Base-by-base conservation (phyloP, 257 asterid genomes). In the Solanum sitiens region DNA sequence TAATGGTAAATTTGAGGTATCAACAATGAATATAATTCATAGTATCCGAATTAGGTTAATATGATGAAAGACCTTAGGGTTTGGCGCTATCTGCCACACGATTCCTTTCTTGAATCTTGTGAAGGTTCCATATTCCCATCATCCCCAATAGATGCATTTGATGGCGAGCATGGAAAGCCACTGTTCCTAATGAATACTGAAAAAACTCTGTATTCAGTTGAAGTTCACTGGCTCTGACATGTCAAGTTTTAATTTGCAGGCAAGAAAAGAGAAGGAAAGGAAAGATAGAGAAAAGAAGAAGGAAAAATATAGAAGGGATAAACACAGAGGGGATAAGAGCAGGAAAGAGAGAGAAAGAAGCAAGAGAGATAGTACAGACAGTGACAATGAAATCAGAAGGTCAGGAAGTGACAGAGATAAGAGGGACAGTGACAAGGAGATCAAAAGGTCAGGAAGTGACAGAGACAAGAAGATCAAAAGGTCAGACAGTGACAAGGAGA, bases 201-300 rank as follows among this genome's bases (percentile, higher is more conserved):
- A 74, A 39, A 3, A 75, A 37, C 20, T 75, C 11, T 75, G 56
- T 40, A 75, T 75, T 75, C 59, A 40, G 83, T 23, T 39, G 33
- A 40, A 75, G 35, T 39, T 75, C 35, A 75, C 35, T 40, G 59
- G 83, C 35, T 40, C 56, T 83, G 70, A 45, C 40, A 40, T 84
- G 39, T 40, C n/a, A 32, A 71, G 77, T 32, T 71, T 71, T 35
- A 71, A 33, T 71, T 84, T 76, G 91, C 93, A 96, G 99, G 95
- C 93, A 68, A 95, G 91, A 89, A 96, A 92, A 91, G 96, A 94
- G 63, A 91, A 90, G 90, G 98, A 91, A 96, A 92, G 92, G 96
- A 93, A 68, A 92, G 89, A 90, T 96, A 93, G 80, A 92, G 96
- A 86, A 94, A 91, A 83, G 93, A 91, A 90, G 91, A 93, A 93